Evolutionary conservation across 2,329 filamentous ascomycete species (phyloP), one percentile per base, ranked within the genome.

Genomic region (Diaporthe citriasiana): DNA sequence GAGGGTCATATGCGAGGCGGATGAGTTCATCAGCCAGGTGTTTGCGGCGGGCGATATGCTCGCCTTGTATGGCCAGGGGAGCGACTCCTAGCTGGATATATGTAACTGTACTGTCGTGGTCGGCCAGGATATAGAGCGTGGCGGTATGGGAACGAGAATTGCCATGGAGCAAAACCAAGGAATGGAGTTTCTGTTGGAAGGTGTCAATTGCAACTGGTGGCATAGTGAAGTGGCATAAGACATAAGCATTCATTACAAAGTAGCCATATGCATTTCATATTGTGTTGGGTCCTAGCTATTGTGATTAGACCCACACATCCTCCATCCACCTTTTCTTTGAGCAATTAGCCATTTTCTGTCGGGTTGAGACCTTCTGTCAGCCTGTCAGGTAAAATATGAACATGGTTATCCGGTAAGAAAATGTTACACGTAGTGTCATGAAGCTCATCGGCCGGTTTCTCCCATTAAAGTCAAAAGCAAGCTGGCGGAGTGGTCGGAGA

Each of bases 1-100:
- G 25, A 81, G 84, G 25, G 81, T 88, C 13, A 87, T 88, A 22
- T 80, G 81, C 0, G 84, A 87, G 68, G 83, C 85, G 0, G 83
- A 86, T 70, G 79, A 78, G 4, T 85, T 86, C 25, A 86, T 87
- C 9, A 80, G 81, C 47, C 79, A 84, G 59, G 80, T 80, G 1
- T 83, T 83, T 47, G 73, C 73, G 59, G 73, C 74, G 2, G 74
- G 74, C 1, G 77, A 77, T 8, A 73, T 73, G 38, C 72, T 73
- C 33, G 72, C 72, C 12, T 3, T 73, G 57, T 73, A 57, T 25
- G 56, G 56, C 22, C 63, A 68, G 33, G 63, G 63, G 4, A 51
- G 15, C 15, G 63, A 68, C 8, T 35, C 63, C 45, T 66, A 66
- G 45, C 22, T 25, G 30, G 22, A 12, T 15, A n/a, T 50, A 22